Percentiles rank a stretch among this genome's conserved stretches.
These are phyloP conservation scores for Omphalea diandra DNA, from an alignment of 441 rosid genomes.

Conservation along the genomic window DNA sequence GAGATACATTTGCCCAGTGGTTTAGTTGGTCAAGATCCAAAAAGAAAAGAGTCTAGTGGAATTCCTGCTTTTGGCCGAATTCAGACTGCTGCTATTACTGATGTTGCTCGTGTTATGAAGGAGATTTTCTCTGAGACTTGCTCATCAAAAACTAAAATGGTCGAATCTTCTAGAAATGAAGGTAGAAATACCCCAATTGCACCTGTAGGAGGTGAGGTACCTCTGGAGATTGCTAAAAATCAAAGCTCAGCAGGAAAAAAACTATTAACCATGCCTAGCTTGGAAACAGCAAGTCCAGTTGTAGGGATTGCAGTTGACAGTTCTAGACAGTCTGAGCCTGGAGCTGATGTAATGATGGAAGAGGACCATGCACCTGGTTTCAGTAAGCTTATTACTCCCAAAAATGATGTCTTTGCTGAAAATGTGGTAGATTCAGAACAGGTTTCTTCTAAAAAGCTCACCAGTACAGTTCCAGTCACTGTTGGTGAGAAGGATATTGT, in stretches of 20 bases:
- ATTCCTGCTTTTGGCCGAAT: slow-evolving; percentile 42
- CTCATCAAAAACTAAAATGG: slow-evolving; percentile 46
- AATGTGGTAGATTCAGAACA: slow-evolving; percentile 21
- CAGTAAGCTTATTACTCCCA: slow-evolving; percentile 13
- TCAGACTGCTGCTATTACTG: slow-evolving; percentile 65
- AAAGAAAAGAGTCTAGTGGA: slow-evolving; percentile 39
- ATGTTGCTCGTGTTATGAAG: slow-evolving; percentile 86
- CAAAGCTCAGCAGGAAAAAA: slow-evolving; percentile 29
- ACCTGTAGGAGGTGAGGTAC: slow-evolving; percentile 28
- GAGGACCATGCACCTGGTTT: slow-evolving; percentile 12
- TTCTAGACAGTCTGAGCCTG: slow-evolving; percentile 24
- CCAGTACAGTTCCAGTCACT: slow-evolving; percentile 29
- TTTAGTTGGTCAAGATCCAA: slow-evolving; percentile 39
- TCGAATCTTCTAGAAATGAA: slow-evolving; percentile 42
- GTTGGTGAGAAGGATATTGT: slow-evolving; percentile 22
- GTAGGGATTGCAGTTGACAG: slow-evolving; percentile 22
- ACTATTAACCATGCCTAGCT: slow-evolving; percentile 8
- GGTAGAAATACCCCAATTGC: slow-evolving; percentile 24
- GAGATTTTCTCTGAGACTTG: slow-evolving; percentile 75
- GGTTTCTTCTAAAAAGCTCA: slow-evolving; percentile 22
- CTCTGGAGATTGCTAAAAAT: slow-evolving; percentile 26
- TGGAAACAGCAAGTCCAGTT: slow-evolving; percentile 28
- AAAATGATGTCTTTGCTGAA: slow-evolving; percentile 21
- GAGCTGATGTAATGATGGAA: slow-evolving; percentile 17
- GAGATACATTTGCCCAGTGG: slow-evolving; percentile 30